These are phyloP conservation scores for Poterioochromonas sp. DNA, from an alignment of 352 stramenopile species.

Conservation along the genomic window DNA sequence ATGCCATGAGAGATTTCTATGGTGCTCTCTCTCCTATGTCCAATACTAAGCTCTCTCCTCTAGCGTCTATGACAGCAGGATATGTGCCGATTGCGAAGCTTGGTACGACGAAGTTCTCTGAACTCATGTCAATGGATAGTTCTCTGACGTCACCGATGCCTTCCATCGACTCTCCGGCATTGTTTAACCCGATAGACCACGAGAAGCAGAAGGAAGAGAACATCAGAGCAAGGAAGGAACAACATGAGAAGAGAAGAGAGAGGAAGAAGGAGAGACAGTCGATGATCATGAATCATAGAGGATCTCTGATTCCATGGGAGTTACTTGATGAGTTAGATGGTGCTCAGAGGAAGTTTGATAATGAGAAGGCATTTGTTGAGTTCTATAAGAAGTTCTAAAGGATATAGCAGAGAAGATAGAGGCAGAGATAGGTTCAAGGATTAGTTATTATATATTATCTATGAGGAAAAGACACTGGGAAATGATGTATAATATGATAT, in stretches of 20 bases:
- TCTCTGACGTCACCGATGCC: too few species aligned
- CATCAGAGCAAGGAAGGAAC: neutral
- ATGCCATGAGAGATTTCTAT: neutral
- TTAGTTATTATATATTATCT: too few species aligned
- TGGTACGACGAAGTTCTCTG: too few species aligned
- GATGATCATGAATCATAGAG: neutral
- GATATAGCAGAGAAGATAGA: neutral
- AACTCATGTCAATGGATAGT: too few species aligned
- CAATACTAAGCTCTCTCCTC: too few species aligned
- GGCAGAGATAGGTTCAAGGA: too few species aligned
- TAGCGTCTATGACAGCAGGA: too few species aligned
- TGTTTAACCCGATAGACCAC: too few species aligned
- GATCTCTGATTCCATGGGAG: conserved; percentile 3
- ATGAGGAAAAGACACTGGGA: too few species aligned
- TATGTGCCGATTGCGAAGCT: too few species aligned
- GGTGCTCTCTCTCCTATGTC: neutral
- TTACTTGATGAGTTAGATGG: conserved; percentile 32
- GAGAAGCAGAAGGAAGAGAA: neutral
- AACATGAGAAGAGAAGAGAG: neutral
- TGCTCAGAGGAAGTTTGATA: neutral
- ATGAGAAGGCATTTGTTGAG: conserved; percentile 7
- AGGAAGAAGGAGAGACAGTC: neutral
- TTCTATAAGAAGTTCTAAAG: conserved; percentile 30
- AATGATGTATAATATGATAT: too few species aligned
- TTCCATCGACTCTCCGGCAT: too few species aligned